A percentile compares a stretch with the other conserved stretches of the same genome.
Conservation (phyloP, 257 asterid species). For the Fraxinus excelsior region DNA sequence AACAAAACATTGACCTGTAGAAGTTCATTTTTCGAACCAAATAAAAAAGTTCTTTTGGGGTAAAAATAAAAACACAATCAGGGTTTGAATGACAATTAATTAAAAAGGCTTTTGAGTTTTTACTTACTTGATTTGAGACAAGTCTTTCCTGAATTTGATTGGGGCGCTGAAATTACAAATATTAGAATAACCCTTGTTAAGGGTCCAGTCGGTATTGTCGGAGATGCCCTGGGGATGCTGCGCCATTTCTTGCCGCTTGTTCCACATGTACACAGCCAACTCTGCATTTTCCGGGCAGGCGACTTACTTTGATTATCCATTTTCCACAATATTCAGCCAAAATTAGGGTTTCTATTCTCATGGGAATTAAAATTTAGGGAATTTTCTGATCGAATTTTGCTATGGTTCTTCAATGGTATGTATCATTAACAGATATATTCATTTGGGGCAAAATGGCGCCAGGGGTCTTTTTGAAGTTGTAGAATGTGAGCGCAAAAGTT, state of each 20-base stretch:
- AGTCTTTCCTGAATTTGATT: conserved; percentile 60
- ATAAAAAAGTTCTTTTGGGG: not conserved
- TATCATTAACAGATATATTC: not conserved
- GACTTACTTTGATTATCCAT: conserved; percentile 53
- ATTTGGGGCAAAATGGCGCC: not conserved
- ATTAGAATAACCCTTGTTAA: conserved; percentile 71
- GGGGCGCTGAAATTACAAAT: conserved; percentile 62
- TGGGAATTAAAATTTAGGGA: not conserved
- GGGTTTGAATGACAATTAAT: not conserved
- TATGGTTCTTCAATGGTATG: not conserved
- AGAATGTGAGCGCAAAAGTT: not conserved
- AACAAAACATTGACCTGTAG: not conserved
- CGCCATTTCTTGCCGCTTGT: conserved; percentile 70
- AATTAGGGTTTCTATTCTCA: not conserved
- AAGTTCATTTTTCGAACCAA: not conserved
- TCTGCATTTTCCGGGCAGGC: conserved; percentile 70
- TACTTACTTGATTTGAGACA: conserved; percentile 79
- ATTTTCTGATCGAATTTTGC: not conserved
- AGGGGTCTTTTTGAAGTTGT: not conserved
- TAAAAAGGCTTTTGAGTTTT: not conserved
- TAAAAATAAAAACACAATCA: not conserved
- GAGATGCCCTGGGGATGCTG: conserved; percentile 72
- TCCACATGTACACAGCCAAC: conserved; percentile 62
- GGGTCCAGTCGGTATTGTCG: conserved; percentile 63
- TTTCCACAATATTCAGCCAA: not conserved